Evolutionary conservation across 768 basidiomycete genomes (phyloP), one percentile per base, ranked within the genome.

Genomic region (Boletus rubescentipes): DNA sequence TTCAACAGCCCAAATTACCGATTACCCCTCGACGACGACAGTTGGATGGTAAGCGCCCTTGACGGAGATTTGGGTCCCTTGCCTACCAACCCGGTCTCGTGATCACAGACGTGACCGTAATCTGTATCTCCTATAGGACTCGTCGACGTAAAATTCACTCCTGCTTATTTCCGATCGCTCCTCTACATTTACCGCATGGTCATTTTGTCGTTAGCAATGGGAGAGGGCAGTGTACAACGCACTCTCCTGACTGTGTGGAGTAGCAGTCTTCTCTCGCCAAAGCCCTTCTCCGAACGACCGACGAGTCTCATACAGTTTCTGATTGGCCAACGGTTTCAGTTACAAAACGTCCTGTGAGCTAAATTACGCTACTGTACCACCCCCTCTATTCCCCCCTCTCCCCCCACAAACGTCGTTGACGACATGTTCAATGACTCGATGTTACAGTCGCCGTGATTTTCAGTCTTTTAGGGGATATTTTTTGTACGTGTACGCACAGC

Each of bases 81-180:
- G 9, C 5, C 36, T 32, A 38, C 34, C 23, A 43, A 30, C 43
- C 32, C 34, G 9, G 29, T 47, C 44, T 26, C 16, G 14, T 23
- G 14, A 37, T 29, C 18, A 54, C 31, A 31, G n/a, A 53, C 11
- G 26, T 23, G 34, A 36, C n/a, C 14, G 26, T 47, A 9, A 51
- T 42, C 15, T 37, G 16, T 35, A 20, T 38, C 37, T 44, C 31
- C 42, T 29, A 23, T 6, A 29, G 43, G 32, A 9, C 14, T 29
- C 23, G 1, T 41, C 47, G 44, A 55, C 58, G 59, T 60, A 60
- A 59, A 61, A 5, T 30, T 20, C 39, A 44, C 16, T 10, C 47
- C 37, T 34, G 15, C 41, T 44, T 36, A 45, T 54, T 54, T 50
- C 61, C 48, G 61, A 40, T 34, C 11, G 10, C 51, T 15, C 23